Conservation (phyloP, 257 asterid genomes). For the Sherardia arvensis region DNA sequence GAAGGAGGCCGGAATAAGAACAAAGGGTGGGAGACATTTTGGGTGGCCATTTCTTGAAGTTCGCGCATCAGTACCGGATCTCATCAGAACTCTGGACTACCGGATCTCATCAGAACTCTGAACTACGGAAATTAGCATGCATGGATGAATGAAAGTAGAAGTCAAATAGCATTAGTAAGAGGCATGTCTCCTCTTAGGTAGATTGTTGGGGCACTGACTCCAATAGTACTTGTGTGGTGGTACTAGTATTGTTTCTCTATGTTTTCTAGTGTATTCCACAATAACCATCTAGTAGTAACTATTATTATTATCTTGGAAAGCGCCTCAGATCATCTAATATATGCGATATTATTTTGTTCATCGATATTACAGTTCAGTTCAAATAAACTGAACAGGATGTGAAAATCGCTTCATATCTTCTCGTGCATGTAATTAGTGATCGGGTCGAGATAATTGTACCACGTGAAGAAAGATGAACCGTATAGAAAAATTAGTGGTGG, state of each 20-base stretch:
- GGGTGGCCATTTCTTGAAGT: slow-evolving; percentile 52
- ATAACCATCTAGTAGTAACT: slow-evolving; percentile 27
- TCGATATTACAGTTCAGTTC: neutral
- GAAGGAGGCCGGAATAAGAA: slow-evolving; percentile 30
- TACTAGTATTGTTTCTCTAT: neutral
- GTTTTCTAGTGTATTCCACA: slow-evolving; percentile 2
- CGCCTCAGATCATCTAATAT: neutral
- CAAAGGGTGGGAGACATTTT: slow-evolving; percentile 33
- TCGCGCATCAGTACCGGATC: neutral
- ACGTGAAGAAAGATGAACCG: neutral
- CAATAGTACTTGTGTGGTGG: neutral
- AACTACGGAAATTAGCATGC: neutral
- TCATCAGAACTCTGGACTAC: neutral
- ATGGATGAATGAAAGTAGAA: neutral
- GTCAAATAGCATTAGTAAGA: neutral
- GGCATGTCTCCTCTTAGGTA: neutral
- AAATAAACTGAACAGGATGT: no score
- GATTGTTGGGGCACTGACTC: neutral
- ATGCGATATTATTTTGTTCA: neutral
- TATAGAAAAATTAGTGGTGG: neutral
- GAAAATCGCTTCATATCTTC: neutral
- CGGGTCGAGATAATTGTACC: no score
- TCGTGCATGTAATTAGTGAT: neutral
- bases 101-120: no score
- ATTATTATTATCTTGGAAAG: slow-evolving; percentile 11